These are phyloP conservation scores for Hypoxylon sp. DNA, from an alignment of 2,329 filamentous ascomycete species.

Conservation along the genomic window DNA sequence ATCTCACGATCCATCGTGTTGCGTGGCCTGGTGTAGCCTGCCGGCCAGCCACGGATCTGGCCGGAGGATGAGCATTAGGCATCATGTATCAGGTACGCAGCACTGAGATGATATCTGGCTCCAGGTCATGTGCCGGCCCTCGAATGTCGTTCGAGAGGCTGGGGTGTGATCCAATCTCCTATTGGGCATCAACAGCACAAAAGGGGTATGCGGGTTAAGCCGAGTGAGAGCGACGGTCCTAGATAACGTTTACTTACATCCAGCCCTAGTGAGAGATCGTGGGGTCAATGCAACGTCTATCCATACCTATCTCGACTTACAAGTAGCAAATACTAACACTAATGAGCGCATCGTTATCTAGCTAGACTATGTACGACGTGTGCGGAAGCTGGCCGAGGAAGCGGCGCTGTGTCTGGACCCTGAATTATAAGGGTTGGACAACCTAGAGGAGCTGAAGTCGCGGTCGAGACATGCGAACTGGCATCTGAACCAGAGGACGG, in stretches of 20 bases:
- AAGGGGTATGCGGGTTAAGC: slow-evolving; percentile 14
- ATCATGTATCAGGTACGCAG: no score
- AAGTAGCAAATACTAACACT: no score
- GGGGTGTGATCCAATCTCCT: slow-evolving; percentile 18
- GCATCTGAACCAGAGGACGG: slow-evolving; percentile 23
- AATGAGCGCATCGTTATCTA: no score
- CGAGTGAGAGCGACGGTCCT: slow-evolving; percentile 8
- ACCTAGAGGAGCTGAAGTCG: background rate
- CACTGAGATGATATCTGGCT: background rate
- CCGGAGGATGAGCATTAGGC: slow-evolving; percentile 14
- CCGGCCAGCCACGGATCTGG: slow-evolving; percentile 16
- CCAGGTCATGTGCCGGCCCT: slow-evolving; percentile 10
- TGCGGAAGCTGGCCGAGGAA: slow-evolving; percentile 8
- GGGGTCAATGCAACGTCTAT: slow-evolving; percentile 9
- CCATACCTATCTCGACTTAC: no score
- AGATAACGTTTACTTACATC: slow-evolving; percentile 3
- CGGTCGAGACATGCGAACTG: slow-evolving; percentile 19
- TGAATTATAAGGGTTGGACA: slow-evolving; percentile 7
- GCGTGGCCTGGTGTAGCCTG: slow-evolving; percentile 1
- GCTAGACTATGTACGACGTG: no score
- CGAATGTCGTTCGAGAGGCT: slow-evolving; percentile 9
- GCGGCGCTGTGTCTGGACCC: slow-evolving; percentile 12
- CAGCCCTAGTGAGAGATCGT: slow-evolving; percentile 4
- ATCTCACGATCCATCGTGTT: slow-evolving; percentile 16
- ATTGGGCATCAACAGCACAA: slow-evolving; percentile 26